Evolutionary conservation across 805 yeast species (phyloP), one percentile per base, ranked within the genome.

Genomic region (Yamadazyma nakazawae): DNA sequence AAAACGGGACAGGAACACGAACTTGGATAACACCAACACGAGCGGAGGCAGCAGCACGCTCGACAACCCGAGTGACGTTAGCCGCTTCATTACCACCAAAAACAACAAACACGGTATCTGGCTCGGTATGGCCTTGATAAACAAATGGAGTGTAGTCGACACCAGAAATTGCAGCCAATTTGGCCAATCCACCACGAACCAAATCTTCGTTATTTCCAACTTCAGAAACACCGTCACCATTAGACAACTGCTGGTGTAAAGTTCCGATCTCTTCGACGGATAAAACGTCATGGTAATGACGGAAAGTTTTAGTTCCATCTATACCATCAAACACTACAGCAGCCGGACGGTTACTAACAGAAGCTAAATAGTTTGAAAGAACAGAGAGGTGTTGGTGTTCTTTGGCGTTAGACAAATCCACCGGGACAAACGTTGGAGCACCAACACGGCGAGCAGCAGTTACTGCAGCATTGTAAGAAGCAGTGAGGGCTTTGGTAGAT

Each of bases 251-350:
- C 40, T 63, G 60, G 57, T 73, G 74, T 44, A 70, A 57, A 8
- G 57, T 48, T 37, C 72, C 68, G 43, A 81, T 54, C 13, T 73
- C 63, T 12, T 66, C 72, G n/a, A 75, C 63, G 7, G 78, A 62
- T 47, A 74, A 59, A 45, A 75, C 72, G 45, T 72, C 65, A n/a
- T 68, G 57, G 51, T 74, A 70, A 47, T 72, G 76, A 53, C 76
- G 68, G 62, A 66, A 73, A 45, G 78, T 75, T 51, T 78, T 79
- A 48, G 79, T 61, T 48, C 79, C 82, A 43, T 81, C 76, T 12
- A 86, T 74, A 30, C 97, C 97, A 63, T 91, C 97, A 61, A 84
- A 88, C 51, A 88, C 72, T 64, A 87, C 83, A 46, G 89, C 62
- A 12, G 84, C 75, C 2, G 96, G 86, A 24, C 67, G 66, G 28